These are phyloP conservation scores for Phyllosticta citrichinensis DNA, from an alignment of 2,329 filamentous ascomycete species.

Conservation along the genomic window DNA sequence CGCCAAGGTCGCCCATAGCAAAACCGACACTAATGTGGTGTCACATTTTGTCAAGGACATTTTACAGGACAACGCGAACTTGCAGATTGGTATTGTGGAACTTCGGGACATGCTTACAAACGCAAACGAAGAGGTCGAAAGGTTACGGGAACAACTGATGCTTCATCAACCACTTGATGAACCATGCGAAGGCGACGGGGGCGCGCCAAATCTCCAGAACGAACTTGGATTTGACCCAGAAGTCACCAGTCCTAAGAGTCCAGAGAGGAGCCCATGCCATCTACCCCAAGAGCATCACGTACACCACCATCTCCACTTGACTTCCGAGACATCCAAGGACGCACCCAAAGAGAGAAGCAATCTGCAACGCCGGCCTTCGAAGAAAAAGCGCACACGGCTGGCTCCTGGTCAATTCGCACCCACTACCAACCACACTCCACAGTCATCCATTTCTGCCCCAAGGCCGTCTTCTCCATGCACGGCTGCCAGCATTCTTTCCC, in stretches of 20 bases:
- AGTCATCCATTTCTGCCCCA: conserved; percentile 27
- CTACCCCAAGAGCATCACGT: conserved; percentile 61
- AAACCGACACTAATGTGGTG: conserved; percentile 60
- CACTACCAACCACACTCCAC: conserved; percentile 26
- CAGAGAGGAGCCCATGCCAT: conserved; percentile 17
- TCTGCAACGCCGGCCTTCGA: conserved; percentile 50
- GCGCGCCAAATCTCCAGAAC: conserved; percentile 52
- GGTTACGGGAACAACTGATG: conserved; percentile 68
- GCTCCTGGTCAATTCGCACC: conserved; percentile 42
- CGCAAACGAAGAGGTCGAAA: conserved; percentile 90
- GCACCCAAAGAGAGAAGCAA: conserved; percentile 22
- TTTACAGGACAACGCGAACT: conserved; percentile 84
- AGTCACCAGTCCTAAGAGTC: neutral
- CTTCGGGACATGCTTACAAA: conserved; percentile 80
- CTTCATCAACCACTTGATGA: conserved; percentile 61
- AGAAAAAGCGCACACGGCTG: conserved; percentile 62
- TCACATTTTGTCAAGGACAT: conserved; percentile 95
- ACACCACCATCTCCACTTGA: conserved; percentile 80
- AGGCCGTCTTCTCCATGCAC: conserved; percentile 35
- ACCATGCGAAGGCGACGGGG: conserved; percentile 16
- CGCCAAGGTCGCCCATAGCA: conserved; percentile 51
- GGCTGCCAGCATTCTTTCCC: conserved; percentile 52
- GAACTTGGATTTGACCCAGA: conserved; percentile 49
- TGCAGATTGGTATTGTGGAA: conserved; percentile 87
- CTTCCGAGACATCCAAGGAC: conserved; percentile 19